phyloP scores from a whole-genome alignment of 2,329 filamentous ascomycete genomes.

The Botrytis paeoniae region DNA sequence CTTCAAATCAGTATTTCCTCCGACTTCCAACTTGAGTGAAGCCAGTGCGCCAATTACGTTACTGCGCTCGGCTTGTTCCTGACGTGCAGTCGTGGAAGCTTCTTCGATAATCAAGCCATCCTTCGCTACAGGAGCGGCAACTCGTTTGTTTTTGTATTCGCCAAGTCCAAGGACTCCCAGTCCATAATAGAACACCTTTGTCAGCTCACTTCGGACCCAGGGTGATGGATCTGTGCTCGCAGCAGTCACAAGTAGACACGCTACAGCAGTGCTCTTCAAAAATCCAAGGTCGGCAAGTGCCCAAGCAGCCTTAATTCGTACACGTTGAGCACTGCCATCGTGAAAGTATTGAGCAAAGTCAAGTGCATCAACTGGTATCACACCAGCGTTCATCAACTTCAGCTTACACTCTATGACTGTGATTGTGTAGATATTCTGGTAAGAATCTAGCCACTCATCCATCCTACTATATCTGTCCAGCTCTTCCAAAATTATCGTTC shows the following conservation, averaged over 20 bases:
- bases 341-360: conserved; percentile 64
- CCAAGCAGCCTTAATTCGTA: conserved; percentile 65
- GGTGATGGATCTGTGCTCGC: conserved; percentile 63
- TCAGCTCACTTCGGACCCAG: conserved; percentile 58
- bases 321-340: conserved; percentile 59
- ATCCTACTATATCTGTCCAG: conserved; percentile 65
- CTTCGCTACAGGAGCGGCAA: conserved; percentile 19
- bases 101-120: conserved; percentile 45
- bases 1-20: conserved; percentile 46
- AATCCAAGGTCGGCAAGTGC: conserved; percentile 61
- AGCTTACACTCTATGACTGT: conserved; percentile 61
- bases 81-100: conserved; percentile 45
- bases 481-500: conserved; percentile 49
- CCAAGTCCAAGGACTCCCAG: conserved; percentile 63
- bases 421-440: conserved; percentile 64
- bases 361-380: conserved; percentile 52
- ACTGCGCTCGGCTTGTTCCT: conserved; percentile 48
- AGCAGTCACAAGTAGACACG: conserved; percentile 55
- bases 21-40: conserved; percentile 48
- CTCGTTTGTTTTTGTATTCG: conserved; percentile 44
- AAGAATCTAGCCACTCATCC: conserved; percentile 67
- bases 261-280: conserved; percentile 53
- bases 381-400: conserved; percentile 60
- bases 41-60: conserved; percentile 47
- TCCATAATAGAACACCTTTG: conserved; percentile 56